phyloP scores from a whole-genome alignment of 371 early-diverging fungal species.

The Mucor irregularis region DNA sequence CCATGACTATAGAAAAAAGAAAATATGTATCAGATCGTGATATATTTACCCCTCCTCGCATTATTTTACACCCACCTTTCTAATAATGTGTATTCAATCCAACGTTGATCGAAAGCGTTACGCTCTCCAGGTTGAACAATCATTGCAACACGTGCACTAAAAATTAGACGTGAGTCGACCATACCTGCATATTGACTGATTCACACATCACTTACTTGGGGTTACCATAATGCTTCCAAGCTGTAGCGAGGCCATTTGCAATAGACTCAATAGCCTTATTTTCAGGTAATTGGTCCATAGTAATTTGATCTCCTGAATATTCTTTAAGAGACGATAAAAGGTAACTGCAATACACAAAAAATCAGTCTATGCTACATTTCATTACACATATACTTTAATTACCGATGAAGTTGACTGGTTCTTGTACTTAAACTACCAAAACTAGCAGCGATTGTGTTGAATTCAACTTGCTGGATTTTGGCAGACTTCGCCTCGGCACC shows the following conservation, averaged over 20 bases:
- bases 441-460: conserved; percentile 94
- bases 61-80: conserved; percentile 54
- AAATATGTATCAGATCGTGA: not conserved
- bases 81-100: conserved; percentile 84
- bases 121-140: conserved; percentile 93
- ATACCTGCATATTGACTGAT: no score
- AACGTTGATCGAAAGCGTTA: conserved; percentile 94
- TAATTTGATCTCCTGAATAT: conserved; percentile 44
- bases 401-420: conserved; percentile 82
- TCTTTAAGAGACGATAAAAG: conserved; percentile 58
- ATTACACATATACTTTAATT: conserved; percentile 5
- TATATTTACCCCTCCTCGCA: no score
- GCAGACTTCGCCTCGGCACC: conserved; percentile 39
- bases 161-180: not conserved
- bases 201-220: conserved; percentile 49
- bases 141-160: conserved; percentile 85
- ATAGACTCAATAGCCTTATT: conserved; percentile 75
- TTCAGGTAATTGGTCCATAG: conserved; percentile 62
- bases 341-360: conserved; percentile 42
- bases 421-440: conserved; percentile 84
- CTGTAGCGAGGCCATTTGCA: conserved; percentile 79
- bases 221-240: conserved; percentile 78
- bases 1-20: conserved; percentile 58
- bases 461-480: conserved; percentile 91
- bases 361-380: not conserved